Base-by-base conservation (phyloP, 2,329 filamentous ascomycete species). In the Aspergillus pseudoterreus region DNA sequence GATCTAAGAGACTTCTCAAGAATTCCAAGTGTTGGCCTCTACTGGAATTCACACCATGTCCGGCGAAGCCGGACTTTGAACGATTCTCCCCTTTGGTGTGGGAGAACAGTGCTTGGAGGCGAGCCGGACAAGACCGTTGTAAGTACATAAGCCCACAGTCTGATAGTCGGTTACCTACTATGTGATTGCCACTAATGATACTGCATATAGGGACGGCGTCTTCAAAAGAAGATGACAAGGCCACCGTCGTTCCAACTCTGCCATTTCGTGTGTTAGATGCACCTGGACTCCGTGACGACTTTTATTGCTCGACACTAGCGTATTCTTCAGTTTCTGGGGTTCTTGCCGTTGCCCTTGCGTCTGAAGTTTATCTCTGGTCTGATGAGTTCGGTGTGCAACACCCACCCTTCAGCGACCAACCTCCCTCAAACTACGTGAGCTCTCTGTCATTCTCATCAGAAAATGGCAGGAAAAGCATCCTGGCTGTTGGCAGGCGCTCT, bases 231-330 rank as follows among this genome's bases (percentile, higher is more conserved):
- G 49, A 53, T n/a, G 39, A 32, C 36, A 53, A 54, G 41, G 55
- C 64, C 51, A 75, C 79, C 49, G 70, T 76, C 33, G 76, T 94
- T 39, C 87, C 90, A 35, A 78, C 80, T 6, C 81, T 87, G 15
- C 89, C 91, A 4, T 95, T 95, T 74, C 88, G 88, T 73, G 88
- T 96, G 6, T 79, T 99, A 4, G 90, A 96, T 72, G 92, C 92
- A 8, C 91, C 92, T 2, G 83, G 84, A 47, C 77, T 97, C n/a
- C 84, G 90, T 51, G 91, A 97, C 63, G 92, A 99, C 70, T 99
- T 92, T 68, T 99, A 99, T 68, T 96, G 91, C 72, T 94, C 92
- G 0, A 80, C 92, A 2, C 78, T 99, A 49, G 90, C 94, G 9
- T 97, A 96, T 69, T 95, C 87, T 0, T 71, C 80, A 38, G 87